These are phyloP conservation scores for Lentinula edodes DNA, from an alignment of 768 basidiomycete genomes.

Conservation along the genomic window DNA sequence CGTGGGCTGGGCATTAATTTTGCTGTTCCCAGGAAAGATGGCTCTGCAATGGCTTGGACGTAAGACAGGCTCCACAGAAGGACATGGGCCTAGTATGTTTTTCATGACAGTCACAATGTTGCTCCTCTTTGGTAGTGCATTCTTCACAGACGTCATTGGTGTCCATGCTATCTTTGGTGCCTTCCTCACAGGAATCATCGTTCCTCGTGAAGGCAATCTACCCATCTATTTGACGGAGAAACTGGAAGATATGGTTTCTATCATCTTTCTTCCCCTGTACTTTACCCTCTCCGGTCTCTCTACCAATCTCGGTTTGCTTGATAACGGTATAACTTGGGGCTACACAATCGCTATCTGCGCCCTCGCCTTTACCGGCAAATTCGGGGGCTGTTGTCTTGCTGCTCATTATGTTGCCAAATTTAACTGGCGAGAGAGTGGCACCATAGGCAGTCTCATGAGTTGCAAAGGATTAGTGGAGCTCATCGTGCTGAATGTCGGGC, in stretches of 20 bases:
- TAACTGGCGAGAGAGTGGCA: conserved; percentile 71
- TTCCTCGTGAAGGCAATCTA: conserved; percentile 86
- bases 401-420: conserved; percentile 67
- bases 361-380: conserved; percentile 85
- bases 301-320: conserved; percentile 80
- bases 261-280: conserved; percentile 91
- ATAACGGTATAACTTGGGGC: conserved; percentile 81
- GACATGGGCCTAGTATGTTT: conserved; percentile 70
- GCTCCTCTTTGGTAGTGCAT: conserved; percentile 79
- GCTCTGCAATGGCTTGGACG: conserved; percentile 68
- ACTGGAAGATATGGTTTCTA: conserved; percentile 90
- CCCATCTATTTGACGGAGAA: conserved; percentile 88
- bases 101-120: conserved; percentile 87
- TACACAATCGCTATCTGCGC: conserved; percentile 76
- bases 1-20: conserved; percentile 74
- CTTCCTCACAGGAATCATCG: conserved; percentile 74
- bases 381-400: conserved; percentile 74
- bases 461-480: conserved; percentile 94
- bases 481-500: conserved; percentile 93
- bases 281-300: conserved; percentile 89
- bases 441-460: conserved; percentile 91
- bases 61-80: conserved; percentile 74
- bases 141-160: conserved; percentile 91
- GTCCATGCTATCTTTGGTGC: conserved; percentile 92
- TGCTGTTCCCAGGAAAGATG: conserved; percentile 61